Evolutionary conservation across 163 green algal genomes (phyloP), one percentile per base, ranked within the genome.

Genomic region (Volvox carteri): DNA sequence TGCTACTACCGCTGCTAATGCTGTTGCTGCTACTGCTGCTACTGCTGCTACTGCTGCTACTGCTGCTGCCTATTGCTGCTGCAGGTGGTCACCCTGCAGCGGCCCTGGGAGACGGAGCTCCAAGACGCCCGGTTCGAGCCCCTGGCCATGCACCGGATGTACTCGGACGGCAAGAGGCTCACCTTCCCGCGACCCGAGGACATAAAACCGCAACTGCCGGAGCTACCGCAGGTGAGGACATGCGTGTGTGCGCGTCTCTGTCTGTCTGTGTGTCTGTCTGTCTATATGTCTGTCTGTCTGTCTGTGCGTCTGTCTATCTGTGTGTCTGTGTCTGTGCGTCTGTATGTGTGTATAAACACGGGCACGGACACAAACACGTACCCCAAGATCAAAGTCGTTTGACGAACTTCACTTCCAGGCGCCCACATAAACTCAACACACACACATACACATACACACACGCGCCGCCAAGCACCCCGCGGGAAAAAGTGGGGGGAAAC

Each of bases 71-170:
- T 54, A 11, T 44, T 62, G 12, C 30, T n/a, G 30, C 46, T 25
- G 14, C 54, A 77, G 84, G 85, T 85, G 42, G 74, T 85, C 9
- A 90, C 85, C n/a, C 85, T 85, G 30, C 74, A 86, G 74, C 60
- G 42, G 56, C 85, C 75, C 33, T 90, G 85, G 85, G 58, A 39
- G 28, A 30, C 0, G 0, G 85, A 85, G 56, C 85, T 85, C 54
- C 21, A 54, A 11, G 19, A 74, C 1, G 19, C 23, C 21, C 65
- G 56, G 33, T n/a, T 56, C 18, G 81, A 87, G 44, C 48, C 65
- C 6, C 18, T 46, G 46, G 28, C 60, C 23, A 81, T 88, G 46
- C 68, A 41, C 11, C 42, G 44, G 11, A 74, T 60, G 35, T 44
- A 80, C 16, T 46, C 33, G 48, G 37, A 39, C 11, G 50, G 50